phyloP scores from a whole-genome alignment of 1,284 basidiomycete genomes.

The Ceratobasidium sp. region DNA sequence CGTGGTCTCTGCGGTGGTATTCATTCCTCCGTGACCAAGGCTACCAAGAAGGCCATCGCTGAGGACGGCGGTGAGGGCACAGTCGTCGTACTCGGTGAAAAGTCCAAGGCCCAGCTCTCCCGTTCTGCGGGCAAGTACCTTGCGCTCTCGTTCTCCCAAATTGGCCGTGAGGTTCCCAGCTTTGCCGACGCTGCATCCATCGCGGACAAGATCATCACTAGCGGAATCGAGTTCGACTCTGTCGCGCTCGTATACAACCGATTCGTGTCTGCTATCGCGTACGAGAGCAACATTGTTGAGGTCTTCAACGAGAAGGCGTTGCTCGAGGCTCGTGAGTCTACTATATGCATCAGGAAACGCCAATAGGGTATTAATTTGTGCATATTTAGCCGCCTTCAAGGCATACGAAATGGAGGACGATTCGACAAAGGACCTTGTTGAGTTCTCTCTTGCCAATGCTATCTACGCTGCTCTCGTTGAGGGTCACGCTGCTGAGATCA shows the following conservation, averaged over 20 bases:
- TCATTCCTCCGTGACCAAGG: slow-evolving; percentile 96
- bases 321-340: slow-evolving; percentile 75
- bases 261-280: slow-evolving; percentile 94
- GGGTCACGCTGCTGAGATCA: slow-evolving; percentile 95
- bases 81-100: slow-evolving; percentile 94
- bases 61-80: slow-evolving; percentile 71
- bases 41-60: slow-evolving; percentile 76
- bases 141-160: slow-evolving; percentile 94
- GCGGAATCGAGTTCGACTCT: slow-evolving; percentile 89
- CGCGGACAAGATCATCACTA: slow-evolving; percentile 92
- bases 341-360: slow-evolving; percentile 15
- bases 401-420: slow-evolving; percentile 98
- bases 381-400: slow-evolving; percentile 79
- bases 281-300: slow-evolving; percentile 83
- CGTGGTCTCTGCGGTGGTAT: slow-evolving; percentile 99
- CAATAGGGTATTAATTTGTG: background rate
- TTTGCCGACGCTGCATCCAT: slow-evolving; percentile 96
- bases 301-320: slow-evolving; percentile 86
- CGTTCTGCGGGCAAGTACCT: slow-evolving; percentile 79
- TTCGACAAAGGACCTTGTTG: slow-evolving; percentile 91
- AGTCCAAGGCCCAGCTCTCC: slow-evolving; percentile 93
- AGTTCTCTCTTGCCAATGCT: slow-evolving; percentile 97
- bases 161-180: slow-evolving; percentile 96
- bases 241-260: slow-evolving; percentile 91
- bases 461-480: slow-evolving; percentile 96